phyloP scores from a whole-genome alignment of 305 asterid genomes.

The Fraxinus sp. region DNA sequence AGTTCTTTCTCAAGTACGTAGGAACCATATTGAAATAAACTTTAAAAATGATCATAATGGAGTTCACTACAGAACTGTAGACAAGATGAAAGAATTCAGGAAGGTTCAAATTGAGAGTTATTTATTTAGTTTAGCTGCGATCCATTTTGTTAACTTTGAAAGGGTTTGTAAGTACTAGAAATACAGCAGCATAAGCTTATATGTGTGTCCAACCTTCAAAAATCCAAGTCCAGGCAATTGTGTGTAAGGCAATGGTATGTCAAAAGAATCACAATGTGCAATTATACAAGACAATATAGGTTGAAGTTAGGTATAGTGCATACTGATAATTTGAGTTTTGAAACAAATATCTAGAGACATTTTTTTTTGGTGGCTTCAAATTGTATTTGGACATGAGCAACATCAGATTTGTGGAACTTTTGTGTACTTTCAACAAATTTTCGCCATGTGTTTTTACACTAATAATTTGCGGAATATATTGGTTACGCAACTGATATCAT shows the following conservation, averaged over 20 bases:
- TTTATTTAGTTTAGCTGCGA: not conserved
- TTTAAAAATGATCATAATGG: not conserved
- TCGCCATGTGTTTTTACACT: not conserved
- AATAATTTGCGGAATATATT: not conserved
- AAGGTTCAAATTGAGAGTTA: not conserved
- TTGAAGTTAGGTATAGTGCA: not conserved
- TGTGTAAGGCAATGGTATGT: not conserved
- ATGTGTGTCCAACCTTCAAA: not conserved
- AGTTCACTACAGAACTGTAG: not conserved
- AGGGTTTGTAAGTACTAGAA: not conserved
- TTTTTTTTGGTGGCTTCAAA: not conserved
- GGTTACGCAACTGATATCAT: not conserved
- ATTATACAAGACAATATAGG: not conserved
- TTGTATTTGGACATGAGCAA: not conserved
- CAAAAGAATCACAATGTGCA: not conserved
- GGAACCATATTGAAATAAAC: conserved; percentile 5
- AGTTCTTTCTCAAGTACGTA: not conserved
- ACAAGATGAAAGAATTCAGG: not conserved
- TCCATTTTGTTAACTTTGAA: not conserved
- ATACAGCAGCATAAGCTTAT: not conserved
- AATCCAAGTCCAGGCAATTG: not conserved
- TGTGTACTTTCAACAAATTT: not conserved
- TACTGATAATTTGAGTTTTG: not conserved
- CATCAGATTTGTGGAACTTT: not conserved
- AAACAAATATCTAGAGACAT: not conserved